Evolutionary conservation across 305 asterid genomes (phyloP).

Genomic region (Fraxinus sp.): DNA sequence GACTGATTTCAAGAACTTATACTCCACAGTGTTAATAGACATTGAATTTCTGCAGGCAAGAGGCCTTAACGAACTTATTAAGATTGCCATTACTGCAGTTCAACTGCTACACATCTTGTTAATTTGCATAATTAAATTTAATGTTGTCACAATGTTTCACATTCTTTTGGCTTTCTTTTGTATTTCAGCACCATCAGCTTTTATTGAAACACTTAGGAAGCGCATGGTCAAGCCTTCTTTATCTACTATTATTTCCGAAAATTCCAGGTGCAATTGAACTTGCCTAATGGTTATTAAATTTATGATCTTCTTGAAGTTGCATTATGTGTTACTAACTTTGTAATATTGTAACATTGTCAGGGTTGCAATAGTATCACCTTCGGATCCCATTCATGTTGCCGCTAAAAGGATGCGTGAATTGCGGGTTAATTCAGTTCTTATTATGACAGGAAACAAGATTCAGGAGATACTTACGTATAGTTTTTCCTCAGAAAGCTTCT

Average conservation of each 20-base stretch:
- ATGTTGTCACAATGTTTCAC: constrained; percentile 9
- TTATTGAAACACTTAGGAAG: constrained; percentile 82
- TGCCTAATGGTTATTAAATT: constrained; percentile 11
- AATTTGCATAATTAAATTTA: constrained; percentile 15
- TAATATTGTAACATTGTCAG: constrained; percentile 41
- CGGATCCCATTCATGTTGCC: constrained; percentile 81
- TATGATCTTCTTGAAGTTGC: constrained; percentile 18
- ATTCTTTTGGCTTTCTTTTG: constrained; percentile 22
- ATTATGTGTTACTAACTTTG: constrained; percentile 22
- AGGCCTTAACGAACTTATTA: not conserved
- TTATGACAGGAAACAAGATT: constrained; percentile 62
- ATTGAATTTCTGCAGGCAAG: not conserved
- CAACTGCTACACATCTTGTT: not conserved
- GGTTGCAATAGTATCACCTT: constrained; percentile 67
- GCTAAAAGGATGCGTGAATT: constrained; percentile 87
- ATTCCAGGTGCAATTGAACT: constrained; percentile 47
- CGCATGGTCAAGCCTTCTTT: constrained; percentile 92
- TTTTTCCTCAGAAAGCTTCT: constrained; percentile 20
- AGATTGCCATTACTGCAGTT: not conserved
- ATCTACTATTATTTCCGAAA: constrained; percentile 70
- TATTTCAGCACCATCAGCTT: constrained; percentile 78
- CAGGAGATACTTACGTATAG: constrained; percentile 89
- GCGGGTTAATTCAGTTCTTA: constrained; percentile 73
- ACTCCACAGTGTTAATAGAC: not conserved
- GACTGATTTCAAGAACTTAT: constrained; percentile 9